Conservation (phyloP, 192 early-diverging fungal genomes). For the Podila horticola region DNA sequence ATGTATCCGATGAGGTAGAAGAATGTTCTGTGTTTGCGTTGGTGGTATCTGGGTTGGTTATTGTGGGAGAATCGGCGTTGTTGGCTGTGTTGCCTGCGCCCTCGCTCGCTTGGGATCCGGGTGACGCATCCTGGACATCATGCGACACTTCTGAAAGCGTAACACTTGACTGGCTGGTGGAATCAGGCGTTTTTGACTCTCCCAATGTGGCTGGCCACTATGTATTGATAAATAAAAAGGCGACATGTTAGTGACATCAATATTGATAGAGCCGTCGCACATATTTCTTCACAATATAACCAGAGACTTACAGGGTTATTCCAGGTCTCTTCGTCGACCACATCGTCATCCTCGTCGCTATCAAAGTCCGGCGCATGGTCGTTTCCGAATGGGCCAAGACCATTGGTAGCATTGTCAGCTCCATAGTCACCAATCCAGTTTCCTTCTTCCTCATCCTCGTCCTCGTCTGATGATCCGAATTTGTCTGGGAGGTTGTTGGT, state of each 20-base stretch:
- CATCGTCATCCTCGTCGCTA: conserved; percentile 48
- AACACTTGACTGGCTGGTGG: conserved; percentile 22
- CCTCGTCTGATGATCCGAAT: conserved; percentile 73
- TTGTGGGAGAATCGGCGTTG: too few relatives aligned
- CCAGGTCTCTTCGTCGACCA: conserved; percentile 32
- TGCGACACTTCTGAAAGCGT: conserved; percentile 31
- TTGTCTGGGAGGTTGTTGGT: conserved; percentile 77
- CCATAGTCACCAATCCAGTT: conserved; percentile 59
- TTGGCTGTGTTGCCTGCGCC: too few relatives aligned
- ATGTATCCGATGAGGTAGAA: too few relatives aligned
- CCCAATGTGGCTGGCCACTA: conserved; percentile 41
- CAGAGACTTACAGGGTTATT: conserved; percentile 24
- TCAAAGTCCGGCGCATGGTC: conserved; percentile 37
- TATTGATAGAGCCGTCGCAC: too few relatives aligned
- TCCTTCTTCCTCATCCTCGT: conserved; percentile 63
- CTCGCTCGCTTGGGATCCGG: conserved; percentile 21
- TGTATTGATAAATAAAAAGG: not conserved
- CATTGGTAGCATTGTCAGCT: conserved; percentile 41
- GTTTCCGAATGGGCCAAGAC: conserved; percentile 40
- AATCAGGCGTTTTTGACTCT: conserved; percentile 15
- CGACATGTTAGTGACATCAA: not conserved
- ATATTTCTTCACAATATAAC: not conserved
- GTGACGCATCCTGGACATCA: conserved; percentile 38
- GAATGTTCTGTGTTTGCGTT: too few relatives aligned
- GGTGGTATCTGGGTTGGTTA: too few relatives aligned